These are phyloP conservation scores for Moesziomyces antarcticus DNA, from an alignment of 1,284 basidiomycete genomes.

Conservation along the genomic window DNA sequence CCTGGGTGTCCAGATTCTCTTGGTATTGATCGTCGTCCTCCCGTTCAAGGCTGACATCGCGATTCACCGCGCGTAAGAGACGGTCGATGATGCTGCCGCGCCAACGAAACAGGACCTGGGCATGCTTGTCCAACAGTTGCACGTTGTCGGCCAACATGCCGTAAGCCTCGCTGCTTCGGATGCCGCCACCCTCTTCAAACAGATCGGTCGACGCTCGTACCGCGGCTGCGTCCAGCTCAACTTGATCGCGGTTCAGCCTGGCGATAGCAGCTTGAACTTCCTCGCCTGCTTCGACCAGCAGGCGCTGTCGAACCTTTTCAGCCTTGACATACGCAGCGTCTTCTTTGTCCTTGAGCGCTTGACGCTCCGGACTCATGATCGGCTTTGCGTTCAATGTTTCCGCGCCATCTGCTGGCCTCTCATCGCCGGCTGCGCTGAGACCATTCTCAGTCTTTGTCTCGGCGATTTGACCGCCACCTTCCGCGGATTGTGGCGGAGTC, in stretches of 20 bases:
- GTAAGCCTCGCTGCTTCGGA: conserved; percentile 18
- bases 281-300: conserved; percentile 51
- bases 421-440: too few species aligned
- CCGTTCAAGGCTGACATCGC: conserved; percentile 58
- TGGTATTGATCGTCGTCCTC: conserved; percentile 65
- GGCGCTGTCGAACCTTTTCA: conserved; percentile 53
- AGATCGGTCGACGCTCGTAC: conserved; percentile 16
- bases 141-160: conserved; percentile 6
- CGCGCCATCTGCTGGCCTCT: too few species aligned
- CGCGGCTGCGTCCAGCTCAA: background rate
- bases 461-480: too few species aligned
- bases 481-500: too few species aligned
- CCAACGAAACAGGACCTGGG: conserved; percentile 53
- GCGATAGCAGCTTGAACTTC: conserved; percentile 36
- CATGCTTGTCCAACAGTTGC: conserved; percentile 47
- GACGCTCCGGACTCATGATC: conserved; percentile 23
- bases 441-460: too few species aligned
- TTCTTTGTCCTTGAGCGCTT: conserved; percentile 44
- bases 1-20: conserved; percentile 64
- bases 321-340: conserved; percentile 56
- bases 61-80: conserved; percentile 55
- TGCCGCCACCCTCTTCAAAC: conserved; percentile 33
- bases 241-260: conserved; percentile 16
- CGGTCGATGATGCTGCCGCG: conserved; percentile 46
- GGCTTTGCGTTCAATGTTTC: background rate